Percentiles rank a stretch among this genome's conserved stretches.
Conservation (phyloP, 2,329 filamentous ascomycete genomes). For the Fusarium marasasianum region DNA sequence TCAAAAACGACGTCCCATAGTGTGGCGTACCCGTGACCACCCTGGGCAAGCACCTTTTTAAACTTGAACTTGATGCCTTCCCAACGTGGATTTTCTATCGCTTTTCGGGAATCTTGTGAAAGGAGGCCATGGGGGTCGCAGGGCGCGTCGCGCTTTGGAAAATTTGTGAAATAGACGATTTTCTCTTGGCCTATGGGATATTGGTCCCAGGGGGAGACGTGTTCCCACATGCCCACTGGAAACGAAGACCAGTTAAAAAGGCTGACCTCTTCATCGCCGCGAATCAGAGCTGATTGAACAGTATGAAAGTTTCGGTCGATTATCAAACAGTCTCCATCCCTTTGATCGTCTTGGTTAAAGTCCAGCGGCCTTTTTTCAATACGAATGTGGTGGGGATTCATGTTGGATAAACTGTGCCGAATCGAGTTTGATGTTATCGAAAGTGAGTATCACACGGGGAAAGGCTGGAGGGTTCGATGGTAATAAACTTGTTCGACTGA, state of each 20-base stretch:
- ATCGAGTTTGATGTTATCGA: background rate
- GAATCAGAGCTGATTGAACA: conserved; percentile 31
- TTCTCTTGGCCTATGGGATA: background rate
- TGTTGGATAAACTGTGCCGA: conserved; percentile 4
- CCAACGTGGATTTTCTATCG: conserved; percentile 4
- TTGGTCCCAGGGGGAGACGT: background rate
- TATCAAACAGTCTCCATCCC: background rate
- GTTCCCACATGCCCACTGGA: background rate
- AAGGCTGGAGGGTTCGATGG: conserved; percentile 5
- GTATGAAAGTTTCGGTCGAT: conserved; percentile 6
- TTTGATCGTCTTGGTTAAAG: background rate
- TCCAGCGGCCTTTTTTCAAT: background rate
- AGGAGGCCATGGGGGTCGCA: background rate
- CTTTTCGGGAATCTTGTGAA: background rate
- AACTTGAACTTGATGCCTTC: conserved; percentile 39
- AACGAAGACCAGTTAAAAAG: background rate
- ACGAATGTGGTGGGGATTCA: background rate
- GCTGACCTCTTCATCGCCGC: conserved; percentile 14
- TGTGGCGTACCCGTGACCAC: conserved; percentile 41
- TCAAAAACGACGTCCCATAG: conserved; percentile 40
- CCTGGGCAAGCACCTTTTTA: conserved; percentile 40
- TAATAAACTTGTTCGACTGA: conserved; percentile 34
- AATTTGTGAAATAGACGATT: background rate
- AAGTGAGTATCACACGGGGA: background rate
- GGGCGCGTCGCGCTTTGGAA: too few species aligned